phyloP scores from a whole-genome alignment of 2,329 filamentous ascomycete genomes.

The Aspergillus hortae region DNA sequence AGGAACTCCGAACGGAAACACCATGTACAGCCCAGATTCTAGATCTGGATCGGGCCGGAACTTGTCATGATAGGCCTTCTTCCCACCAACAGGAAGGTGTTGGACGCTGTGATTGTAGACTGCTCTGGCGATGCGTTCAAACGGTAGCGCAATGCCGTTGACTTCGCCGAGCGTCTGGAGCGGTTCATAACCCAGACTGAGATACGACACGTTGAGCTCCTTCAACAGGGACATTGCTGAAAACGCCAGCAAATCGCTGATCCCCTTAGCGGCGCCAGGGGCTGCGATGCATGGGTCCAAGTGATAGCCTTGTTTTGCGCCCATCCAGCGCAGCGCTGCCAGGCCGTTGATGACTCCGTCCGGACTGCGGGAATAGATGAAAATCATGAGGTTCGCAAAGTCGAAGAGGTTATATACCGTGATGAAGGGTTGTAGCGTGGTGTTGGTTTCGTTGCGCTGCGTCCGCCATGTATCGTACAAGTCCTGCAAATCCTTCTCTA shows the following conservation, averaged over 20 bases:
- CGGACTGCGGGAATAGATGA: constrained; percentile 34
- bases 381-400: constrained; percentile 38
- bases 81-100: constrained; percentile 34
- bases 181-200: constrained; percentile 41
- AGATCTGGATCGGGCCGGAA: constrained; percentile 33
- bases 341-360: constrained; percentile 34
- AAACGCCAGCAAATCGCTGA: constrained; percentile 38
- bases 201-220: constrained; percentile 29
- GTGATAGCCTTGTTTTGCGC: constrained; percentile 37
- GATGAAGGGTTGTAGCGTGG: constrained; percentile 35
- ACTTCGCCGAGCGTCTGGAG: constrained; percentile 29
- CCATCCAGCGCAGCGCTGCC: constrained; percentile 37
- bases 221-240: constrained; percentile 37
- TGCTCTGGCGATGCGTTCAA: constrained; percentile 27
- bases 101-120: constrained; percentile 31
- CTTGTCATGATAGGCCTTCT: constrained; percentile 41
- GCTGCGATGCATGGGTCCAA: constrained; percentile 40
- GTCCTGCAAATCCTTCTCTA: constrained; percentile 30
- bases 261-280: constrained; percentile 33
- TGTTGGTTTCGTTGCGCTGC: constrained; percentile 27
- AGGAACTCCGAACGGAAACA: constrained; percentile 34
- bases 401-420: constrained; percentile 41
- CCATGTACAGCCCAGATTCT: constrained; percentile 31
- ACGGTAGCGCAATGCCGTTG: constrained; percentile 24
- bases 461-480: constrained; percentile 40